These are phyloP conservation scores for Cladobotryum protrusum DNA, from an alignment of 2,329 filamentous ascomycete species.

Conservation along the genomic window DNA sequence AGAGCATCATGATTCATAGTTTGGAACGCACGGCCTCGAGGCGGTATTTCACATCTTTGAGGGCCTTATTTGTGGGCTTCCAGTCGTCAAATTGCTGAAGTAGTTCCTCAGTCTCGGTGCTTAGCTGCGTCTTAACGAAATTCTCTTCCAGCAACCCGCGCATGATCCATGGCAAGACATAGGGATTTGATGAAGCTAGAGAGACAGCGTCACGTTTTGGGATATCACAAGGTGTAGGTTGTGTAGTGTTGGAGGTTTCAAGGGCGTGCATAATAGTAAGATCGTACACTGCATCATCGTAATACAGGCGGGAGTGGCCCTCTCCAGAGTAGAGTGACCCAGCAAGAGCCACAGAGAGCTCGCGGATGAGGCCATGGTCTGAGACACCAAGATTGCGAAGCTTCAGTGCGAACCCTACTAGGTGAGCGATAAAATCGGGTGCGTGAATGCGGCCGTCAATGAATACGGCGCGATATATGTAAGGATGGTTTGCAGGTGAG, in stretches of 20 bases:
- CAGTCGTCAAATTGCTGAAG: constrained; percentile 88
- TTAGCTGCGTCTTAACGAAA: constrained; percentile 75
- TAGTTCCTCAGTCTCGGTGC: constrained; percentile 69
- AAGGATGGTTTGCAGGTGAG: constrained; percentile 77
- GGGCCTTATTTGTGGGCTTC: constrained; percentile 81
- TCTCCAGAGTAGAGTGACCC: constrained; percentile 88
- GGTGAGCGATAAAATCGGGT: constrained; percentile 86
- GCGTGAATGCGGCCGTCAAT: constrained; percentile 89
- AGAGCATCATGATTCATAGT: constrained; percentile 39
- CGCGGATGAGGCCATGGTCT: constrained; percentile 88
- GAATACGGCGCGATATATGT: constrained; percentile 93
- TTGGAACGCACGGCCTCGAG: constrained; percentile 88
- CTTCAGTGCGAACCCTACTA: constrained; percentile 89
- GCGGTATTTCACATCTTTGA: constrained; percentile 94
- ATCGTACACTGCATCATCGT: constrained; percentile 79
- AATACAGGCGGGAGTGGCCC: constrained; percentile 89
- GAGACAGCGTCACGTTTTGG: constrained; percentile 18
- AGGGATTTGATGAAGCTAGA: constrained; percentile 65
- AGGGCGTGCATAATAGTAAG: constrained; percentile 67
- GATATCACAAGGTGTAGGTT: constrained; percentile 12
- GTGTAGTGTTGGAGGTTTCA: constrained; percentile 57
- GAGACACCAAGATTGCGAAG: constrained; percentile 87
- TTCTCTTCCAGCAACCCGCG: constrained; percentile 88
- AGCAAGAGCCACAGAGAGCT: constrained; percentile 80
- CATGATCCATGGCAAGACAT: constrained; percentile 92